Percentiles rank a stretch among this genome's conserved stretches.
Conservation (phyloP, 2,329 filamentous ascomycete genomes). For the Rhytidhysteron rufulum region DNA sequence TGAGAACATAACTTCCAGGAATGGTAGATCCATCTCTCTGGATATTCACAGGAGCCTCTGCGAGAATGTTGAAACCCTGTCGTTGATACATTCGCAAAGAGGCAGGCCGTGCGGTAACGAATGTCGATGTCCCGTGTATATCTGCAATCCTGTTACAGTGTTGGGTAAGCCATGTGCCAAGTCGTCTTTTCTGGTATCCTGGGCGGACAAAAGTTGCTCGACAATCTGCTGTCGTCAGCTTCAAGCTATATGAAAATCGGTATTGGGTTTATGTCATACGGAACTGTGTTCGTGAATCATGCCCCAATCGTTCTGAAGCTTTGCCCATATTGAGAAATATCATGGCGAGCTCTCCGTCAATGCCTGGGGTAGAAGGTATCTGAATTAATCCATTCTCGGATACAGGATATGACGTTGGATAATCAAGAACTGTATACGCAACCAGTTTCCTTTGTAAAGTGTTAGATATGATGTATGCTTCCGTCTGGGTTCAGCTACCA, state of each 20-base stretch:
- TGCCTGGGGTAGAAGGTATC: not conserved
- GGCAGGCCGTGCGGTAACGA: not conserved
- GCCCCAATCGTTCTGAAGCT: not conserved
- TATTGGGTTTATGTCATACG: not conserved
- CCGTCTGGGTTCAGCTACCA: too few species aligned
- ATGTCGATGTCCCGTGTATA: not conserved
- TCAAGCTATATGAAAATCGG: too few species aligned
- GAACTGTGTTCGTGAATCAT: not conserved
- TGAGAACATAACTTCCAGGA: not conserved
- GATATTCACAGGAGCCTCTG: not conserved
- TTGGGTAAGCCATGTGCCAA: not conserved
- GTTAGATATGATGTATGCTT: too few species aligned
- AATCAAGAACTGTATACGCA: not conserved
- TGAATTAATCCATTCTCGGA: too few species aligned
- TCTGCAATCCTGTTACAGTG: constrained; percentile 1
- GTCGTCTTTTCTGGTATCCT: not conserved
- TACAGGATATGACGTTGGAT: not conserved
- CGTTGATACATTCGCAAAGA: not conserved
- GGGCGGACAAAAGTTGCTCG: constrained; percentile 1
- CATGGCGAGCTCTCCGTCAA: not conserved
- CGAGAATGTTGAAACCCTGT: not conserved
- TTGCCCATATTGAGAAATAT: not conserved
- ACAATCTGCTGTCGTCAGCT: too few species aligned
- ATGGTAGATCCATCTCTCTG: not conserved
- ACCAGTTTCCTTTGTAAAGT: not conserved